phyloP scores from a whole-genome alignment of 208 protist genomes.

The Leishmania gerbilli region DNA sequence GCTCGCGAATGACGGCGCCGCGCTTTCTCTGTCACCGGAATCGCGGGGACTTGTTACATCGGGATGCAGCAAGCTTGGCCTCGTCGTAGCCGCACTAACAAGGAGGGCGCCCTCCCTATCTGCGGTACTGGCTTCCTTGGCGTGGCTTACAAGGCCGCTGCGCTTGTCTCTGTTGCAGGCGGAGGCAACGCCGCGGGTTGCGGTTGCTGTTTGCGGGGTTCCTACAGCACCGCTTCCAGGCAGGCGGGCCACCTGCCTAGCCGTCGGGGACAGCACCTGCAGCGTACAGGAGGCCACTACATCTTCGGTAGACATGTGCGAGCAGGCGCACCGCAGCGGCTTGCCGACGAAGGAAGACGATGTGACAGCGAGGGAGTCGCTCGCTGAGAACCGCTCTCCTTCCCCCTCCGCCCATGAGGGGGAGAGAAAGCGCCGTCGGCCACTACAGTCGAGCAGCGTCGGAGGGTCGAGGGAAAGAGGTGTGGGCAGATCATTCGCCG shows the following conservation, averaged over 20 bases:
- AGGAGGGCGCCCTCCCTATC: neutral
- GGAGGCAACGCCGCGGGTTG: neutral
- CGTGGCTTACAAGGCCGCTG: neutral
- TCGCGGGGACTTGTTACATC: neutral
- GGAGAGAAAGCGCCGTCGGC: neutral
- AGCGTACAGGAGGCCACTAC: conserved; percentile 24
- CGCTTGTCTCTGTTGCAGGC: neutral
- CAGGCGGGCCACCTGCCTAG: conserved; percentile 4
- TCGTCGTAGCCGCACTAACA: neutral
- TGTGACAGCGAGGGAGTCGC: neutral
- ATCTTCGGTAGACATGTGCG: conserved; percentile 29
- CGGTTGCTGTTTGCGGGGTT: neutral
- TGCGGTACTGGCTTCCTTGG: neutral
- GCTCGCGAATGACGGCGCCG: neutral
- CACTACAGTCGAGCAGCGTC: neutral
- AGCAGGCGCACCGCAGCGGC: neutral
- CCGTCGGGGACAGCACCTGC: conserved; percentile 17
- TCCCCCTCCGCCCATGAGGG: neutral
- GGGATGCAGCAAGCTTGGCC: neutral
- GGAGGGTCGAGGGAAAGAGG: neutral
- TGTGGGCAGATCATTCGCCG: neutral
- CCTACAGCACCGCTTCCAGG: neutral
- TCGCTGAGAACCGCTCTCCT: neutral
- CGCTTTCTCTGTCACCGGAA: neutral
- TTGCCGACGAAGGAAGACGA: neutral